phyloP scores from a whole-genome alignment of 108 stramenopile genomes.

The Cyclotella kingstonii region DNA sequence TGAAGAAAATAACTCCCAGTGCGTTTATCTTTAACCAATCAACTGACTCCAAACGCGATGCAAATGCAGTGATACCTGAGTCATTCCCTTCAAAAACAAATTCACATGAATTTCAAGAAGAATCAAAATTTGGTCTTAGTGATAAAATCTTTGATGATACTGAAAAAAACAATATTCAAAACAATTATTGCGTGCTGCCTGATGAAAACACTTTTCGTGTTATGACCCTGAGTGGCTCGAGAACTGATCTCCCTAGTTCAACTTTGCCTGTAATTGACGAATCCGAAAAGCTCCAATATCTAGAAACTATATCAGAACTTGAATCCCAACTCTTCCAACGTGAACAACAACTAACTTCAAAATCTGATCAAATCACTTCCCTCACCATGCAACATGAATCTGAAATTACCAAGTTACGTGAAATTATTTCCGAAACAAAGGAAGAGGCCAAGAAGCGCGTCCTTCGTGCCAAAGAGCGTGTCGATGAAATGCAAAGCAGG shows the following conservation, averaged over 20 bases:
- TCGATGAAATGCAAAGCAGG: conserved; percentile 56
- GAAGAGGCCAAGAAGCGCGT: conserved; percentile 81
- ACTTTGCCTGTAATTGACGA: conserved; percentile 15
- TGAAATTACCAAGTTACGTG: conserved; percentile 51
- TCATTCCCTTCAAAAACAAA: too few relatives aligned
- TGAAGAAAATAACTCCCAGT: background rate
- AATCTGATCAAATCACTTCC: conserved; percentile 61
- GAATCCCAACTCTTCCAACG: conserved; percentile 44
- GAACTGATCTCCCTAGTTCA: background rate
- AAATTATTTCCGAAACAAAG: conserved; percentile 62
- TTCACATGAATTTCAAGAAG: background rate
- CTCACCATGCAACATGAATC: conserved; percentile 51
- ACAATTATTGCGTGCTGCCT: background rate
- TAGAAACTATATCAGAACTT: conserved; percentile 20
- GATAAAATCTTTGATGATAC: background rate
- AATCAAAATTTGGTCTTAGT: background rate
- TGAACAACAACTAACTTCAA: conserved; percentile 70
- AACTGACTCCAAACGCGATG: background rate
- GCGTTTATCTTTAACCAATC: background rate
- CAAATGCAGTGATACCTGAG: background rate
- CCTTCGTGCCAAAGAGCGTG: conserved; percentile 63
- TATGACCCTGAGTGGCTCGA: too few relatives aligned
- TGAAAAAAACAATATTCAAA: background rate
- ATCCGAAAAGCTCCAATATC: conserved; percentile 21
- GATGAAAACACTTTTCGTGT: background rate